These are phyloP conservation scores for Tolypocladium capitatum DNA, from an alignment of 2,329 filamentous ascomycete genomes.

Conservation along the genomic window DNA sequence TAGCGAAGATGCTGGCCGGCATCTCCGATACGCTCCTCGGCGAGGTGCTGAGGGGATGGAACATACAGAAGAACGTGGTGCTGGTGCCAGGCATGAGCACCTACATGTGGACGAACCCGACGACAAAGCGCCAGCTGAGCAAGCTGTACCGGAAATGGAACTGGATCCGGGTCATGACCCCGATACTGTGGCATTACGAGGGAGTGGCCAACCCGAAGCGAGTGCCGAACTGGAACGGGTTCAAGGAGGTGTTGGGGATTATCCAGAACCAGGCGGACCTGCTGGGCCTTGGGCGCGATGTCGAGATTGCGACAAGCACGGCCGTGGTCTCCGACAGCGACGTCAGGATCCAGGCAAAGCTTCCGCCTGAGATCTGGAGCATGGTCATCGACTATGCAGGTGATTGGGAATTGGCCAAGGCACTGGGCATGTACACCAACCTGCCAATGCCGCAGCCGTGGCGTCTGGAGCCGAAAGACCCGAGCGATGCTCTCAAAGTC, in stretches of 20 bases:
- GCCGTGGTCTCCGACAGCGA: conserved; percentile 19
- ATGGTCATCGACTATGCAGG: conserved; percentile 72
- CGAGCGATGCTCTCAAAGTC: conserved; percentile 52
- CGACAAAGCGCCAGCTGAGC: conserved; percentile 75
- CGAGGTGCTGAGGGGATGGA: conserved; percentile 74
- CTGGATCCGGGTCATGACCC: conserved; percentile 71
- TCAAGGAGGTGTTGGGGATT: conserved; percentile 59
- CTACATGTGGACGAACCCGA: conserved; percentile 80
- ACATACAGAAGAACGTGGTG: conserved; percentile 71
- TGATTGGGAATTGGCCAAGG: conserved; percentile 83
- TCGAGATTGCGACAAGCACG: conserved; percentile 39
- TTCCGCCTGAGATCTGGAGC: conserved; percentile 82
- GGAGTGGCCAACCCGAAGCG: conserved; percentile 34
- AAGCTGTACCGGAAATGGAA: conserved; percentile 76
- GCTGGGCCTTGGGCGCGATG: conserved; percentile 58
- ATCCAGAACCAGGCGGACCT: conserved; percentile 68
- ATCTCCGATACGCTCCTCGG: conserved; percentile 69
- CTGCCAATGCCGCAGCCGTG: conserved; percentile 61
- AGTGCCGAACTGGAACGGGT: conserved; percentile 46
- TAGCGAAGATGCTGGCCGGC: conserved; percentile 80
- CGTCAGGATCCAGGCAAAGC: conserved; percentile 24
- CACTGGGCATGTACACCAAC: conserved; percentile 68
- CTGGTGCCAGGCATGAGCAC: conserved; percentile 81
- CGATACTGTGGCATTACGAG: conserved; percentile 72
- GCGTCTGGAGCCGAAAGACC: conserved; percentile 43